Base-by-base conservation (phyloP, 768 basidiomycete species). In the Rhodotorula paludigena region DNA sequence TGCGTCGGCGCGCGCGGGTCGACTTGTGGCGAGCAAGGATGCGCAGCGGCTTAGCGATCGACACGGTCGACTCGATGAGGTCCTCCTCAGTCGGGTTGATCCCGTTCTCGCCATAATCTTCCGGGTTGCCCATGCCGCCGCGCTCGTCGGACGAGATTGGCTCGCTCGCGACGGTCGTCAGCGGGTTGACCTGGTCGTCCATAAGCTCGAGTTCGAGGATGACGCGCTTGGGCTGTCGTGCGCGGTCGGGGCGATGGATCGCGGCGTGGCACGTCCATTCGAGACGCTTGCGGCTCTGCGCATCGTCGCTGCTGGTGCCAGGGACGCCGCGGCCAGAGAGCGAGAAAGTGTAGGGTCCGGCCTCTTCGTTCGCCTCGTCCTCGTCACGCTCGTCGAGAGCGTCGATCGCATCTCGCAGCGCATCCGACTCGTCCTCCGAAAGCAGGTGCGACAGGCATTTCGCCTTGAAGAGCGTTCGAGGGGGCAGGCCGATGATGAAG, bases 181-280 rank as follows among this genome's bases (percentile, higher is more conserved):
- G 78, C 0, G 89, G 89, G 69, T 90, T 90, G 74, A 86, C 78
- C 1, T 73, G 70, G 75, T 90, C 89, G 38, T 80, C 78, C 75
- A 89, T 89, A 32, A 89, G 81, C 76, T 92, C 90, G 69, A 90
- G 88, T 76, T 92, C 89, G 77, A 90, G 82, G 33, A 89, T 81
- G 21, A 69, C 60, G 23, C 72, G 71, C 12, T 65, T 54, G 0
- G 73, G 73, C 30, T 61, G 53, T 2, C 53, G 60, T 10, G 32
- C 9, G 1, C 48, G 66, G 23, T 55, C 33, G 1, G 85, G 82
- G 5, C 85, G 82, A 76, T 89, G 87, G 1, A 84, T 79, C 11
- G 86, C 84, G 74, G 85, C 85, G 86, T 89, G 87, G 73, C 85
- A 87, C 2, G 83, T 84, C 87, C 87, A 89, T 1, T 77, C 76